Evolutionary conservation across 2,329 filamentous ascomycete genomes (phyloP), one percentile per base, ranked within the genome.

Genomic region (Penicillium hordei): DNA sequence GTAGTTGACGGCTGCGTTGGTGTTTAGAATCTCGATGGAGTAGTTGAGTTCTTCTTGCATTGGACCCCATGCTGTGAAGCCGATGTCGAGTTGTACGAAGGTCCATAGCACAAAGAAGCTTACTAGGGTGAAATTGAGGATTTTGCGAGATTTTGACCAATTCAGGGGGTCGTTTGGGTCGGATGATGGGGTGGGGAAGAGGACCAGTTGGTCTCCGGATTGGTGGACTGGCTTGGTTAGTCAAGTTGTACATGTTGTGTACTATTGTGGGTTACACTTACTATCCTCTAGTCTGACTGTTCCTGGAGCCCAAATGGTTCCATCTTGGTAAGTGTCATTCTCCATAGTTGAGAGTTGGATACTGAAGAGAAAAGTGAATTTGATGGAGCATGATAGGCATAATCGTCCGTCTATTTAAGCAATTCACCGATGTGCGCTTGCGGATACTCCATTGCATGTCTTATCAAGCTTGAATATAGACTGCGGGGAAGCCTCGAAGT

Each of bases 21-120:
- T 72, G 53, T 81, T 83, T 27, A 82, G 59, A 0, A 70, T 65
- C 1, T 69, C 67, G 38, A 71, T 69, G 23, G 69, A 73, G 62
- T 80, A 76, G 17, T 74, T 73, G 0, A 83, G 72, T 56, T 82
- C 71, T 5, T 62, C 57, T 31, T 75, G 68, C 68, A 81, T 71
- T 1, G 72, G 72, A 0, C 72, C 76, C 78, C 79, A 81, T 27
- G 72, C 74, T 4, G 74, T 72, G 9, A 71, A 68, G 23, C 75
- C 77, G 25, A 76, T 75, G 7, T 79, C 74, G 34, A 79, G 36
- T 17, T 64, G 61, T 2, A 70, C 68, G 33, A 69, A 69, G 5
- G 67, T 70, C 56, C 65, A 67, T 13, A 69, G 54, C 3, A 68
- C 66, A 39, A 62, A 70, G 39, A 67, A 63, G 53, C 67, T 67